A percentile compares a stretch with the other conserved stretches of the same genome.
Evolutionary conservation across 2,329 filamentous ascomycete genomes (phyloP).

Genomic region (Pseudomassariella vexata): DNA sequence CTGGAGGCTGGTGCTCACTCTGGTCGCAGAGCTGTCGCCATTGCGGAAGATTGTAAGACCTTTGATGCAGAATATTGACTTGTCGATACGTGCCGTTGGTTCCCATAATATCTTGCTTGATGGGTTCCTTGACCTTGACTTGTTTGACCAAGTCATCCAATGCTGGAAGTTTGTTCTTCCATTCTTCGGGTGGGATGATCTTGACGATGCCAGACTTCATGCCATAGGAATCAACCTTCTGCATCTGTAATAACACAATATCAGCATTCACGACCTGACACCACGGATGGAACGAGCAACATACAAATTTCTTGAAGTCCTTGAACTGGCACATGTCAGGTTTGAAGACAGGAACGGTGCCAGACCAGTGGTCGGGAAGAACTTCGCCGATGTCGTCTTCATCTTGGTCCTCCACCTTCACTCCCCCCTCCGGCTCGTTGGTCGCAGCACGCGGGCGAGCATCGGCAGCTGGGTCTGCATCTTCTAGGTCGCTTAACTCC

Average conservation of each 20-base stretch:
- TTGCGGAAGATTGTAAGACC: conserved; percentile 93
- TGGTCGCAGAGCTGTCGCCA: conserved; percentile 93
- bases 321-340: conserved; percentile 93
- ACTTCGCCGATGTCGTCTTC: conserved; percentile 67
- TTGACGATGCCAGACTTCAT: conserved; percentile 98
- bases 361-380: conserved; percentile 82
- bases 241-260: conserved; percentile 43
- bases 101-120: conserved; percentile 97
- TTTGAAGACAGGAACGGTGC: conserved; percentile 87
- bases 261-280: neutral
- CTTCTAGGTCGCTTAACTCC: conserved; percentile 60
- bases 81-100: conserved; percentile 94
- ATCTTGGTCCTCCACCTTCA: conserved; percentile 15
- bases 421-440: conserved; percentile 8
- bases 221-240: conserved; percentile 85
- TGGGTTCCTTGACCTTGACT: conserved; percentile 91
- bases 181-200: conserved; percentile 88
- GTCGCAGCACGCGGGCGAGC: conserved; percentile 8
- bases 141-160: conserved; percentile 85
- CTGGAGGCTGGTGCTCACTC: conserved; percentile 91
- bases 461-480: conserved; percentile 31
- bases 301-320: conserved; percentile 86
- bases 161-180: conserved; percentile 73
- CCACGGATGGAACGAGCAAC: conserved; percentile 19
- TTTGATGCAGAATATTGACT: conserved; percentile 92